Base-by-base conservation (phyloP, 2,329 filamentous ascomycete species). In the Coniochaeta sp. region DNA sequence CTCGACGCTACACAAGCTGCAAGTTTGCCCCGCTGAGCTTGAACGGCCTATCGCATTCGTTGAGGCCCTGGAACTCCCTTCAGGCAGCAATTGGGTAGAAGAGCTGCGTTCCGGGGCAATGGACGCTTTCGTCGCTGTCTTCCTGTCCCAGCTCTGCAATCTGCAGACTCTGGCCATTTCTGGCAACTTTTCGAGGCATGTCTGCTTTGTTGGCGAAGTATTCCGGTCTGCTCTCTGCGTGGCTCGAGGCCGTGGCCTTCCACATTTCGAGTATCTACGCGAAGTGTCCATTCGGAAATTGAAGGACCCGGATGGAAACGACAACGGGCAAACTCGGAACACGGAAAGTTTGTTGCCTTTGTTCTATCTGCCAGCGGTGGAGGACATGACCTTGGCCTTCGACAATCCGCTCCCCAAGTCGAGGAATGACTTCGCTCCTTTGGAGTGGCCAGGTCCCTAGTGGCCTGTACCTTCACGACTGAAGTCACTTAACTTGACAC, bases 101-200 rank as follows among this genome's bases (percentile, higher is more conserved):
- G 55, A 58, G 22, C 36, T 44, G 34, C 55, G 36, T 44, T 16
- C 34, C 34, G 55, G 55, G 26, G 40, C 32, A 26, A 40, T 58
- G 34, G 55, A 58, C 40, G 55, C 55, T 34, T 58, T 42, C 36
- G 32, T 58, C 34, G 55, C 55, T 40, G 34, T 58, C 26, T 58
- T 58, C 22, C 36, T 58, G 55, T 58, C 36, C 36, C 55, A 58
- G 55, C 28, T 58, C 38, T 34, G 24, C 34, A 58, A 58, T 28
- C 3, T 58, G 34, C 28, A 22, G 26, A 30, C 17, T 44, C 55
- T 58, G 36, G 30, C 17, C 26, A 40, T 58, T 28, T 40, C 17
- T 22, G 12, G 24, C 22, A 40, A 58, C 36, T 40, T 40, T 30
- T 19, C 34, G 17, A 58, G 28, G 24, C 24, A 54, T 7, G 19